Evolutionary conservation across 2,329 filamentous ascomycete genomes (phyloP), one percentile per base, ranked within the genome.

Genomic region (Acephala macrosclerotiorum): DNA sequence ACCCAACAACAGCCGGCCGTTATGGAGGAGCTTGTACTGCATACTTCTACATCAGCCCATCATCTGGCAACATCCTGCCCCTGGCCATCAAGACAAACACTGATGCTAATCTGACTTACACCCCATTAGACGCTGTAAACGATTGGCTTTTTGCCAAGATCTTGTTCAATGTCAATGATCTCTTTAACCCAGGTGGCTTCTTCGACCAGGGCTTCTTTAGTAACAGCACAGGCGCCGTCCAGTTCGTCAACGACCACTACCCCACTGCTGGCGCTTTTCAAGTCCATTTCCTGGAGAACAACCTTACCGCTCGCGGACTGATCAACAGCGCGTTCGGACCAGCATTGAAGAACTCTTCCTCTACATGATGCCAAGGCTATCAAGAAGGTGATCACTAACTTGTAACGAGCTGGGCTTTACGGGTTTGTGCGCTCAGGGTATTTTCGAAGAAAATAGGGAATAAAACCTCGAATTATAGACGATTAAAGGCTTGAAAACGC

Each of bases 141-240:
- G 82, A 85, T 72, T 85, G 83, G 83, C 71, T 83, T 6, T 72
- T 85, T 4, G 83, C 83, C 6, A 85, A 85, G 74, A 80, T 84
- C 51, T 77, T 82, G 69, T 83, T 82, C 70, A 83, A 83, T 58
- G 72, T 76, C 29, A 83, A 84, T 59, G 81, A 84, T 67, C 75
- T 84, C 40, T 63, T 71, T 33, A 64, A 65, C 18, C 33, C 57
- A 3, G 69, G 68, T 4, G 71, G 69, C 7, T 51, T 20, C 11
- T 35, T 71, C n/a, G 69, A 71, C 26, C 25, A 63, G 40, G 58
- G 62, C 2, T 70, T 72, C 51, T 62, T 61, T 29, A 59, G 63
- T 36, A 68, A 55, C 11, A 33, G 58, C 6, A n/a, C 45, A 8
- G 71, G 64, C 3, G 66, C 64, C 1, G n/a, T 8, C 1, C 26